Percentiles rank a stretch among this genome's conserved stretches.
Conservation (phyloP, 2,329 filamentous ascomycete genomes). For the Tolypocladium pustulatum region DNA sequence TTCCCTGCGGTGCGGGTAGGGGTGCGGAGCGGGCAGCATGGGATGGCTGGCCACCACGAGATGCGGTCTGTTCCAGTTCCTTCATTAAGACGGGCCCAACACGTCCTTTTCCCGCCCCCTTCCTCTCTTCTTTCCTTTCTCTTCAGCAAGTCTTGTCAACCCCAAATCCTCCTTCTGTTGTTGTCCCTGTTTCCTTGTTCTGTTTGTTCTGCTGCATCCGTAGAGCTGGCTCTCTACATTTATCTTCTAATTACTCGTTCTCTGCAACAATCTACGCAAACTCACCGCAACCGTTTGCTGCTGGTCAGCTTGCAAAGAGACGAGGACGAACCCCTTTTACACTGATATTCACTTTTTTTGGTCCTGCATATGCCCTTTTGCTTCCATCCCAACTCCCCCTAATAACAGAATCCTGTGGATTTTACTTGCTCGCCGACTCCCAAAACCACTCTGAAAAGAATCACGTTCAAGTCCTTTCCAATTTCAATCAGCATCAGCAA, state of each 20-base stretch:
- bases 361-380: conserved; percentile 9
- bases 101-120: conserved; percentile 14
- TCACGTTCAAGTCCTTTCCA: not conserved
- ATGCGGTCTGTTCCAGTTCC: not conserved
- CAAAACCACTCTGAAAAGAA: not conserved
- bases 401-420: conserved; percentile 41
- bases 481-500: not conserved
- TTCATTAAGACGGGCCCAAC: conserved; percentile 9
- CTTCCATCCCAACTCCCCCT: conserved; percentile 11
- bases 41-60: not conserved
- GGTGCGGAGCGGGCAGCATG: not conserved
- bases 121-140: conserved; percentile 34
- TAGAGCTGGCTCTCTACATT: conserved; percentile 46
- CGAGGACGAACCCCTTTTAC: conserved; percentile 1
- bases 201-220: conserved; percentile 26
- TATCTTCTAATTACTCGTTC: conserved; percentile 18
- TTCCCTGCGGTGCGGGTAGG: not conserved
- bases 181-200: conserved; percentile 20
- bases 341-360: conserved; percentile 9
- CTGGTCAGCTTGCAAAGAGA: conserved; percentile 7
- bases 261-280: conserved; percentile 7
- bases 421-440: conserved; percentile 22
- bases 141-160: conserved; percentile 56
- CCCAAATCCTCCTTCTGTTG: conserved; percentile 40
- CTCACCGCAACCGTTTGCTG: conserved; percentile 3